Percentiles rank a stretch among this genome's conserved stretches.
Evolutionary conservation across 257 asterid genomes (phyloP).

Genomic region (Pogostemon cablin): DNA sequence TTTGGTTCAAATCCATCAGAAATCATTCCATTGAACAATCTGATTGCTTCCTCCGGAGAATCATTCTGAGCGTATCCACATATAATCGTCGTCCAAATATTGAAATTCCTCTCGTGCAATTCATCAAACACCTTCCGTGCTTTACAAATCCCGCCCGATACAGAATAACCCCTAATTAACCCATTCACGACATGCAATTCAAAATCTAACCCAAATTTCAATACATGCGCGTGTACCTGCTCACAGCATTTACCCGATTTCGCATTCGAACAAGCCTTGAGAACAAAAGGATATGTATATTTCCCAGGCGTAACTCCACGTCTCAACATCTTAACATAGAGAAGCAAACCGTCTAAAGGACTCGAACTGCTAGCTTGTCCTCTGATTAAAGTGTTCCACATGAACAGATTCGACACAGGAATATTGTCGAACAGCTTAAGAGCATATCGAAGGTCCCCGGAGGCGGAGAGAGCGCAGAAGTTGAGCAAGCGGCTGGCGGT

Average conservation of each 20-base stretch:
- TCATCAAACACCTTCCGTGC: conserved; percentile 80
- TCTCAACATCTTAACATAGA: conserved; percentile 59
- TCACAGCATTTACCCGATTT: conserved; percentile 34
- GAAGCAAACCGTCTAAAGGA: conserved; percentile 50
- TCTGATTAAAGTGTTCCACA: conserved; percentile 93
- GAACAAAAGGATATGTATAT: conserved; percentile 80
- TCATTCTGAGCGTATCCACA: conserved; percentile 81
- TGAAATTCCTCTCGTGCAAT: conserved; percentile 44
- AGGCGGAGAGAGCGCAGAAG: conserved; percentile 67
- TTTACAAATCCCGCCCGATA: conserved; percentile 38
- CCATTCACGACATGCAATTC: conserved; percentile 74
- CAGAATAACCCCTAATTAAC: conserved; percentile 62
- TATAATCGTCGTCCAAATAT: conserved; percentile 82
- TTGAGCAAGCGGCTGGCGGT: conserved; percentile 83
- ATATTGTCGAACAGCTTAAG: conserved; percentile 45
- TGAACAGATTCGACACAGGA: conserved; percentile 59
- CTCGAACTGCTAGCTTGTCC: conserved; percentile 50
- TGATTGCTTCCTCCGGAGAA: conserved; percentile 50
- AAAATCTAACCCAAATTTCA: conserved; percentile 57
- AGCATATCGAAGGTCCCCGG: conserved; percentile 65
- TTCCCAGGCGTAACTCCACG: conserved; percentile 57
- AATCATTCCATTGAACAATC: conserved; percentile 58
- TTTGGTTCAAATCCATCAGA: conserved; percentile 57
- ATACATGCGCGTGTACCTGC: conserved; percentile 66
- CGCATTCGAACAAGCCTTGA: conserved; percentile 62